Evolutionary conservation across 257 asterid species (phyloP).

Genomic region (Cinchona pubescens): DNA sequence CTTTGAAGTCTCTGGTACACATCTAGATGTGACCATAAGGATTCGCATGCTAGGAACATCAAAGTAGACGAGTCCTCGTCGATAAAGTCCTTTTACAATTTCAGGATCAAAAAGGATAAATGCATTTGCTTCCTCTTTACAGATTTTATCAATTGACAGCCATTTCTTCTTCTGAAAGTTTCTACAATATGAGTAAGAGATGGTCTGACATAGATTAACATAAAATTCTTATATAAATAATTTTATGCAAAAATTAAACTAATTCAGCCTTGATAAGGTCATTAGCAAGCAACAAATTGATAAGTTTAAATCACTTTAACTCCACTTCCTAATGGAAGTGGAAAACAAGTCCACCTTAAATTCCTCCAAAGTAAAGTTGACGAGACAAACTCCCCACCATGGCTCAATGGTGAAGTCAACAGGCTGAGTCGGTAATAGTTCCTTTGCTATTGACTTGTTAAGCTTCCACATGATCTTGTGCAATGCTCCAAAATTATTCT

Average conservation of each 20-base stretch:
- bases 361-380: slow-evolving; percentile 96
- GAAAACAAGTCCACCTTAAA: slow-evolving; percentile 57
- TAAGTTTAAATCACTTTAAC: neutral
- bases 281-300: neutral
- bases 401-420: slow-evolving; percentile 90
- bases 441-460: slow-evolving; percentile 96
- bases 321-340: neutral
- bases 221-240: neutral
- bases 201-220: slow-evolving; percentile 1
- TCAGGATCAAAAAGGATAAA: slow-evolving; percentile 89
- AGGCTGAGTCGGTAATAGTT: slow-evolving; percentile 85
- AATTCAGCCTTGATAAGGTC: neutral
- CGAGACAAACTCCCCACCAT: slow-evolving; percentile 99
- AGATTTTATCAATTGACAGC: slow-evolving; percentile 96
- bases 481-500: slow-evolving; percentile 45
- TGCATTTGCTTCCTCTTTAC: slow-evolving; percentile 96
- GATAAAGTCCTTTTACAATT: slow-evolving; percentile 71
- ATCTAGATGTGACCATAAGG: no score
- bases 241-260: neutral
- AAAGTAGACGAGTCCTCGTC: slow-evolving; percentile 90
- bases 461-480: slow-evolving; percentile 99
- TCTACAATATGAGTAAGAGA: slow-evolving; percentile 39
- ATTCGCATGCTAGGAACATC: no score
- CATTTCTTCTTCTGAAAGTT: slow-evolving; percentile 97
- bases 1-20: no score